A percentile compares a stretch with the other conserved stretches of the same genome.
These are phyloP conservation scores for Lagenidium giganteum DNA, from an alignment of 352 stramenopile genomes.

Conservation along the genomic window DNA sequence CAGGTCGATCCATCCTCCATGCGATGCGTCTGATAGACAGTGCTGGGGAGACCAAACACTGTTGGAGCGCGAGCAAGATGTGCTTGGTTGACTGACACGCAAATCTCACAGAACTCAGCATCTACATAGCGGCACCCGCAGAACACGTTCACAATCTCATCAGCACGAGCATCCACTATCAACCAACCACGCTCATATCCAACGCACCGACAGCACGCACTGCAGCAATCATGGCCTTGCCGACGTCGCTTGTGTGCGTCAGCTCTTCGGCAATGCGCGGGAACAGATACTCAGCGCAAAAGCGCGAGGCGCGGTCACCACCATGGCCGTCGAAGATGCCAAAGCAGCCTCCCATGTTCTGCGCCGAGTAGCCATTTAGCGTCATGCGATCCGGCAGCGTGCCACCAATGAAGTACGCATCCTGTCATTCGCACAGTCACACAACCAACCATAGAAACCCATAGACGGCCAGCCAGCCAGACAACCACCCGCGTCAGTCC, in stretches of 20 bases:
- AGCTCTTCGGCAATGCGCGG: conserved; percentile 40
- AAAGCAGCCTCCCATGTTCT: conserved; percentile 52
- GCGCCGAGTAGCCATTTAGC: conserved; percentile 56
- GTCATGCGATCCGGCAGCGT: conserved; percentile 43
- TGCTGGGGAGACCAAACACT: too few species aligned
- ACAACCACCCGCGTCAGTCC: too few species aligned
- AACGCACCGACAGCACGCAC: conserved; percentile 41
- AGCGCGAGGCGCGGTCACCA: conserved; percentile 57
- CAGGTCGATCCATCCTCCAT: conserved; percentile 69
- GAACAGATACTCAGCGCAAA: conserved; percentile 63
- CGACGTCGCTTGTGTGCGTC: conserved; percentile 20
- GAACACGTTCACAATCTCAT: too few species aligned
- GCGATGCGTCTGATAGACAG: too few species aligned
- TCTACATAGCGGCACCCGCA: conserved; percentile 20
- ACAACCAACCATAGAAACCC: too few species aligned
- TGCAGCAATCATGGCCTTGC: conserved; percentile 43
- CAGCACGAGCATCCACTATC: too few species aligned
- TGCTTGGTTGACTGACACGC: conserved; percentile 27
- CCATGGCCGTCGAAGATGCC: conserved; percentile 70
- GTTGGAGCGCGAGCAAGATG: too few species aligned
- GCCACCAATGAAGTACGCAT: conserved; percentile 67
- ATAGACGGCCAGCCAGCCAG: too few species aligned
- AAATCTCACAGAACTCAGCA: conserved; percentile 47
- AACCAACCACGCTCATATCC: too few species aligned
- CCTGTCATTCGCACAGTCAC: too few species aligned